phyloP scores from a whole-genome alignment of 2,329 filamentous ascomycete species.

The Curvularia spicifera region DNA sequence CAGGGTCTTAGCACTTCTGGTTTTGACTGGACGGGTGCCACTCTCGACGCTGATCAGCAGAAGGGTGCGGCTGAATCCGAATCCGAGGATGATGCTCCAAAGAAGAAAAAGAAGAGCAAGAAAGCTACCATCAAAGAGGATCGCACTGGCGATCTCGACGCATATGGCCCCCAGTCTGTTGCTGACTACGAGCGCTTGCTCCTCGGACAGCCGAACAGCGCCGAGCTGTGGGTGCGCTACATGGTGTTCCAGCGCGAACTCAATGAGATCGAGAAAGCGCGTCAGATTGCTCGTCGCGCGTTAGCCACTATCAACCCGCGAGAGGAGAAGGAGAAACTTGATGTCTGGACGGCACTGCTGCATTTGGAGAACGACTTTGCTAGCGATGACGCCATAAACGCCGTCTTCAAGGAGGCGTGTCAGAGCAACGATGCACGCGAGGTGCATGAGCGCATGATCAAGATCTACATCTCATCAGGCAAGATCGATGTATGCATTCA shows the following conservation, averaged over 20 bases:
- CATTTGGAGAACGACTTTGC: conserved; percentile 94
- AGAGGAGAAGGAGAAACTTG: conserved; percentile 90
- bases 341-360: conserved; percentile 92
- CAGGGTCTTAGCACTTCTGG: conserved; percentile 72
- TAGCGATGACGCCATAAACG: conserved; percentile 79
- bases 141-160: conserved; percentile 88
- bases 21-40: conserved; percentile 85
- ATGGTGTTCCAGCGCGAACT: conserved; percentile 98
- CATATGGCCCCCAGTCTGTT: conserved; percentile 83
- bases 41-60: conserved; percentile 59
- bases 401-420: conserved; percentile 88
- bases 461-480: conserved; percentile 91
- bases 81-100: conserved; percentile 56
- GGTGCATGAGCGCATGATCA: conserved; percentile 85
- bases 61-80: conserved; percentile 61
- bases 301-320: conserved; percentile 89
- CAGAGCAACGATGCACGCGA: conserved; percentile 93
- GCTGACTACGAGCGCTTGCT: conserved; percentile 94
- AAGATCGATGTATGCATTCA: conserved; percentile 74
- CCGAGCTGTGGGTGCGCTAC: conserved; percentile 91
- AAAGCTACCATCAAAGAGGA: conserved; percentile 83
- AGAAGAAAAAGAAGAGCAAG: conserved; percentile 73
- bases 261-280: conserved; percentile 84
- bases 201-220: conserved; percentile 91
- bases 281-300: conserved; percentile 88